A percentile compares a stretch with the other conserved stretches of the same genome.
These are phyloP conservation scores for Zygosaccharomyces gambellarensis DNA, from an alignment of 805 yeast genomes.

Conservation along the genomic window DNA sequence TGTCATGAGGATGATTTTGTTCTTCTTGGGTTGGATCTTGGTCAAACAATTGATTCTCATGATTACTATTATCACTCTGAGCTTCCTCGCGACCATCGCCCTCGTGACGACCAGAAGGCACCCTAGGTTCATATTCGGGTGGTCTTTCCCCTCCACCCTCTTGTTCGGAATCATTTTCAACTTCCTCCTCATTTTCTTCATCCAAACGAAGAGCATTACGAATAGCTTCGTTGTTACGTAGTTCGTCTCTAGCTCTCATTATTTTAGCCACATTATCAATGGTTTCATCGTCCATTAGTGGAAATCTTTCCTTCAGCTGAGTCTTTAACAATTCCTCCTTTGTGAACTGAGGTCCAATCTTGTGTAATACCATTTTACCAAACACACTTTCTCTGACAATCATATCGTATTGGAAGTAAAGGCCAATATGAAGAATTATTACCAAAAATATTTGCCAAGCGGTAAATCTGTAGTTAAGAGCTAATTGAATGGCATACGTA, in stretches of 20 bases:
- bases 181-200: slow-evolving; percentile 16
- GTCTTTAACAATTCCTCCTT: slow-evolving; percentile 27
- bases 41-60: slow-evolving; percentile 13
- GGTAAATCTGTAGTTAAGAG: slow-evolving; percentile 27
- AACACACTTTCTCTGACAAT: slow-evolving; percentile 68
- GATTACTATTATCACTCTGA: slow-evolving; percentile 15
- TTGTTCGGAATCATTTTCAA: slow-evolving; percentile 12
- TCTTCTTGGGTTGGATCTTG: slow-evolving; percentile 14
- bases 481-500: slow-evolving; percentile 15
- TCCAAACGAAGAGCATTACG: slow-evolving; percentile 10
- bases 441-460: slow-evolving; percentile 38
- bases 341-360: slow-evolving; percentile 47
- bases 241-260: slow-evolving; percentile 30
- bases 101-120: slow-evolving; percentile 8
- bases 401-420: slow-evolving; percentile 63
- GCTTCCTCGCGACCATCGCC: slow-evolving; percentile 17
- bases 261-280: slow-evolving; percentile 26
- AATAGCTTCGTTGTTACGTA: slow-evolving; percentile 12
- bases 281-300: slow-evolving; percentile 33
- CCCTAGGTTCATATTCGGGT: slow-evolving; percentile 11
- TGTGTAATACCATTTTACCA: slow-evolving; percentile 49
- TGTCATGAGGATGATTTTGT: slow-evolving; percentile 11
- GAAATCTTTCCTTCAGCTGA: slow-evolving; percentile 30
- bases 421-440: slow-evolving; percentile 40
- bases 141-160: slow-evolving; percentile 21